Evolutionary conservation across 106 monocot species (phyloP), one percentile per base, ranked within the genome.

Genomic region (Iris macrosiphon): DNA sequence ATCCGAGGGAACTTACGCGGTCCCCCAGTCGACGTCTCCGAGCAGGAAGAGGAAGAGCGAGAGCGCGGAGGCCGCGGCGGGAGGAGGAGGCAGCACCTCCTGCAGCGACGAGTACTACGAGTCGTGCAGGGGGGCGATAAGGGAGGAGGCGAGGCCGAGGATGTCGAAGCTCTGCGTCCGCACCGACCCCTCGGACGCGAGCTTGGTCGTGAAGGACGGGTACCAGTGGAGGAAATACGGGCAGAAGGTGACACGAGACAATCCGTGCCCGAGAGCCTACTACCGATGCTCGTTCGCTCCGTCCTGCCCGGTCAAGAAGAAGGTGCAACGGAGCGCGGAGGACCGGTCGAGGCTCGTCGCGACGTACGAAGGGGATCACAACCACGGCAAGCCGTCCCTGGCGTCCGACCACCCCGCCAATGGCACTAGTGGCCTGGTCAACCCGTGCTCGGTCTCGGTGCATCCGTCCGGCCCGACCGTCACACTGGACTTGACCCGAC

Each of bases 211-310:
- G 13, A 79, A 57, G 31, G 85, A 85, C 62, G 90, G 84, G 20
- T 79, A 85, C 20, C 81, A 85, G 11, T 85, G 85, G 84, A 75
- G 80, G 55, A 81, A 85, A 45, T 84, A 91, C 54, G 81, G 90
- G 1, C 90, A 91, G 57, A 85, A 86, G 42, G 76, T 82, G 25
- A 91, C 84, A 3, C 80, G 84, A 43, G 81, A 84, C 38, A 91
- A 81, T 40, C 84, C 90, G 1, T 91, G 63, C 26, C 90, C 90
- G 10, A 71, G 90, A 61, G 90, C 90, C 52, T 91, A 91, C 51
- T 91, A 72, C 60, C 68, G 81, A 55, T 92, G 92, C 67, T 85
- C 92, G 7, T 79, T 66, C 61, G 85, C 92, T 1, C 92, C 92
- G 3, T 22, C 63, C 0, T 92, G 92, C 59, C 92, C 82, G 0